Evolutionary conservation across 306 rosid genomes (phyloP), one percentile per base, ranked within the genome.

Genomic region (Pterocarpus santalinus): DNA sequence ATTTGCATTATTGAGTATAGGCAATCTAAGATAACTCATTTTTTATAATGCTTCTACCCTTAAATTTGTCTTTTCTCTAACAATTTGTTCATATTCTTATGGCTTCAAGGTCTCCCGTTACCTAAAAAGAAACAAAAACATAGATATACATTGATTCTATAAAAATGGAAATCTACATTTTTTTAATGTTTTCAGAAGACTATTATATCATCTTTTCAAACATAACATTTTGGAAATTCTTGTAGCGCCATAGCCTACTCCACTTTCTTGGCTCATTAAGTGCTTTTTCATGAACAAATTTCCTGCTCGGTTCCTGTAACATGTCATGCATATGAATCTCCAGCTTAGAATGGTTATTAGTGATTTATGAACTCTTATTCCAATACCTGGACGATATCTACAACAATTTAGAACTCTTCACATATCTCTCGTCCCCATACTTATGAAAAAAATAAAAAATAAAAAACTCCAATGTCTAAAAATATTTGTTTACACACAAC

Each of bases 281-380:
- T n/a, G 33, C 43, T 2, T 74, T 38, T 16, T 70, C 63, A 30
- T 7, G n/a, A 17, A 70, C 71, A 12, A 75, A 17, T 34, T 75
- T 81, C n/a, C 9, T 43, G 7, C 81, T 72, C n/a, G 67, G 12
- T 47, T 56, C 57, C 66, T 1, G 2, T 1, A 81, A 10, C 76
- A 65, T 5, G 35, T 60, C 46, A 67, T 81, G 80, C 75, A 81
- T 81, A 52, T 34, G 12, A 35, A 81, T 17, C 0, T 33, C 41
- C 7, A 0, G 28, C 28, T 22, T 22, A 22, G 28, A 30, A 30
- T 16, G 34, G 2, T 65, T 47, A 73, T 58, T 14, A 65, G 75
- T 66, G 85, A 81, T 66, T 61, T 81, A 13, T 81, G 77, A 44
- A 34, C 55, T 16, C 7, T 34, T 0, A 79, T n/a, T 69, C 83